These are phyloP conservation scores for Penicillium olsonii DNA, from an alignment of 2,329 filamentous ascomycete species.

Conservation along the genomic window DNA sequence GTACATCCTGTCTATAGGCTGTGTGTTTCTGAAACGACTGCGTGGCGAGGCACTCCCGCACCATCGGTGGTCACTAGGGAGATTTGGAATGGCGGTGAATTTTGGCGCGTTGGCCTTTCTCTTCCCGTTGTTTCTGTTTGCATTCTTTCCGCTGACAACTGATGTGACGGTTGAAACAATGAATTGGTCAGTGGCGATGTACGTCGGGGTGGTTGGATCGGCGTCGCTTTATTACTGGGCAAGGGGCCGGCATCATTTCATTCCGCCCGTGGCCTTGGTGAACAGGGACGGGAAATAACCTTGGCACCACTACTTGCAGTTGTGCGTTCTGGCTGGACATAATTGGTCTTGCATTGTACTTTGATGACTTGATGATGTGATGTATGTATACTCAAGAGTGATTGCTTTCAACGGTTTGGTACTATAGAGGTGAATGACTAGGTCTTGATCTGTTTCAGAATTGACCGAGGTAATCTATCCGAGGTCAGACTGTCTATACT, in stretches of 20 bases:
- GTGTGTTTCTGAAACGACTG: constrained; percentile 48
- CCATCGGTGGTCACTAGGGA: constrained; percentile 49
- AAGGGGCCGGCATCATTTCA: constrained; percentile 44
- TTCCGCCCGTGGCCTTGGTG: constrained; percentile 40
- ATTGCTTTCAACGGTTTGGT: too few relatives aligned
- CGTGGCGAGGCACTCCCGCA: constrained; percentile 44
- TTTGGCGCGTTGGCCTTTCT: constrained; percentile 43
- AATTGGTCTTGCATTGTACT: not conserved
- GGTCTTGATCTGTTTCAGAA: too few relatives aligned
- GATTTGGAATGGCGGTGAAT: constrained; percentile 48
- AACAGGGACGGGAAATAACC: constrained; percentile 24
- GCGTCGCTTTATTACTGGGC: constrained; percentile 47
- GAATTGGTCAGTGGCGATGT: constrained; percentile 53
- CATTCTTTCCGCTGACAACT: constrained; percentile 46
- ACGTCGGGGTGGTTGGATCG: constrained; percentile 46
- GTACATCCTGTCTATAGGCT: constrained; percentile 51
- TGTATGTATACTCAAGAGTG: not conserved
- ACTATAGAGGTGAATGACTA: too few relatives aligned
- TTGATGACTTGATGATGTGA: constrained; percentile 14
- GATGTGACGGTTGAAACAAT: constrained; percentile 40
- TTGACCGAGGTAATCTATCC: too few relatives aligned
- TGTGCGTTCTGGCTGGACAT: not conserved
- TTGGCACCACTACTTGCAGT: not conserved
- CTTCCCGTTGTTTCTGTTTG: constrained; percentile 43
- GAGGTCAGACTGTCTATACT: too few relatives aligned